A percentile compares a stretch with the other conserved stretches of the same genome.
phyloP scores from a whole-genome alignment of 1,284 basidiomycete species.

The Ceratorhiza oryzae-sativae region DNA sequence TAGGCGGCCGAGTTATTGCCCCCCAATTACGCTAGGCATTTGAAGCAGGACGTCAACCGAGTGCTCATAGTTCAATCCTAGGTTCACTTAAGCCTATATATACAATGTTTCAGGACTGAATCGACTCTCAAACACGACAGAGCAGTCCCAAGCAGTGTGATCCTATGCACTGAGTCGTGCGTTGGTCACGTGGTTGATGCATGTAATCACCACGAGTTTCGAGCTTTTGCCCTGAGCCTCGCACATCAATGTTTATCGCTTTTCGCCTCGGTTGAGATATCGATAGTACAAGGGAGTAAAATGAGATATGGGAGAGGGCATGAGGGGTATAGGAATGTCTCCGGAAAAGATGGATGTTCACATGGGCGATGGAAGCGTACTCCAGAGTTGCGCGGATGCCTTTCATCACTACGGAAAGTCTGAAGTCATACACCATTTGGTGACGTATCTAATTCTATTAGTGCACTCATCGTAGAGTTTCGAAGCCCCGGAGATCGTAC shows the following conservation, averaged over 20 bases:
- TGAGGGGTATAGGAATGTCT: background rate
- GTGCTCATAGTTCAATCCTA: background rate
- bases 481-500: background rate
- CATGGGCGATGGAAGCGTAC: background rate
- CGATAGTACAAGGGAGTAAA: background rate
- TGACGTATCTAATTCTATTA: background rate
- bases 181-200: background rate
- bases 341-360: background rate
- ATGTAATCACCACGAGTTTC: constrained; percentile 17
- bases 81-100: background rate
- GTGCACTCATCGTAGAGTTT: background rate
- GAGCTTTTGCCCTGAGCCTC: background rate
- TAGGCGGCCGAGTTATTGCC: too few relatives aligned
- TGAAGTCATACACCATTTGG: background rate
- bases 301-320: background rate
- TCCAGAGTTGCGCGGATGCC: background rate
- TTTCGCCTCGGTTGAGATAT: constrained; percentile 10
- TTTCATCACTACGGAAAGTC: background rate
- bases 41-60: too few relatives aligned
- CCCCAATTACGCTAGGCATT: too few relatives aligned
- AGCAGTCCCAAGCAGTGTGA: background rate
- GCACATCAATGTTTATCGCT: background rate
- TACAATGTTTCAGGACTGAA: background rate
- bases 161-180: background rate
- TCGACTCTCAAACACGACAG: background rate